Percentiles rank a stretch among this genome's conserved stretches.
These are phyloP conservation scores for Yamadazyma atlantica DNA, from an alignment of 1,139 yeast genomes.

Conservation along the genomic window DNA sequence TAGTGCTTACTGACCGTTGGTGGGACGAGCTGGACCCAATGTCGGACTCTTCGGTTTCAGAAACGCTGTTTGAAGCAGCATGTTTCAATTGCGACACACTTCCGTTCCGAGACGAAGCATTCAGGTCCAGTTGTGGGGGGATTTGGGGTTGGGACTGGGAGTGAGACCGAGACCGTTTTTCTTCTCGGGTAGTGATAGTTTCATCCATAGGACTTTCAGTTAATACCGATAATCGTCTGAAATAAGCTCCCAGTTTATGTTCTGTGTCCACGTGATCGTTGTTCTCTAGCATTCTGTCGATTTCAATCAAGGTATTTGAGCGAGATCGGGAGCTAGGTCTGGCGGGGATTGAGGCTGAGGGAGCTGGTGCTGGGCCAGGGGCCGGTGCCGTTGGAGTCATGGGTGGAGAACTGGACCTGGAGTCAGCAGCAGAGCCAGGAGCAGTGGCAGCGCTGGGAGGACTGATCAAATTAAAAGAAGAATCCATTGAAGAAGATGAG, in stretches of 20 bases:
- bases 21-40: slow-evolving; percentile 5
- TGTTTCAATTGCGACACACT: slow-evolving; percentile 10
- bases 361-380: slow-evolving; percentile 42
- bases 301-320: slow-evolving; percentile 41
- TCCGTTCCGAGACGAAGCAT: slow-evolving; percentile 13
- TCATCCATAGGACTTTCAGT: slow-evolving; percentile 56
- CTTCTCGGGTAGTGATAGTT: slow-evolving; percentile 2
- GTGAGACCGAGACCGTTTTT: slow-evolving; percentile 1
- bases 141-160: slow-evolving; percentile 1
- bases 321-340: slow-evolving; percentile 25
- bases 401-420: slow-evolving; percentile 12
- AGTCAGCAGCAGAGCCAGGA: slow-evolving; percentile 1
- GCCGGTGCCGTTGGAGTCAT: slow-evolving; percentile 20
- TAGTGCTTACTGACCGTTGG: not conserved
- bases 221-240: slow-evolving; percentile 66
- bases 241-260: slow-evolving; percentile 63
- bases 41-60: slow-evolving; percentile 9
- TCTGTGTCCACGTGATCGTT: slow-evolving; percentile 43
- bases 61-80: slow-evolving; percentile 8
- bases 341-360: too few relatives aligned
- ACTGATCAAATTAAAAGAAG: slow-evolving; percentile 19
- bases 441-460: slow-evolving; percentile 14
- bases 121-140: slow-evolving; percentile 8
- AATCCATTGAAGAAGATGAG: slow-evolving; percentile 29
- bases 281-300: slow-evolving; percentile 40